Percentiles rank a stretch among this genome's conserved stretches.
Evolutionary conservation across 2,329 filamentous ascomycete species (phyloP).

Genomic region (Pyrenochaeta sp.): DNA sequence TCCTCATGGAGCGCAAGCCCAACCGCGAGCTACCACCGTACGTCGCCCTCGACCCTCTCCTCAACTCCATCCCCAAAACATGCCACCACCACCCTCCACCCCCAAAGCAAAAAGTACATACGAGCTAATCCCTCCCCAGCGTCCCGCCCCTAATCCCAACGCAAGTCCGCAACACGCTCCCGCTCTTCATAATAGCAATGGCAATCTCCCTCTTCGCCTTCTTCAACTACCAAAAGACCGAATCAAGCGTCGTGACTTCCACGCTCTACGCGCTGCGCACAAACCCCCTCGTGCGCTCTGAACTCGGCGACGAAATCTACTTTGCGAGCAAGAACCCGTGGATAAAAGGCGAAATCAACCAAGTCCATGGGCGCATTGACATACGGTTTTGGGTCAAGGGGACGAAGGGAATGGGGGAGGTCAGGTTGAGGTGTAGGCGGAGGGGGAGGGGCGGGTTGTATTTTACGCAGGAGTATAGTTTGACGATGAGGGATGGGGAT

Average conservation of each 20-base stretch:
- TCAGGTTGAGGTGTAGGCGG: slow-evolving; percentile 82
- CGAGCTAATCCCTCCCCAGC: slow-evolving; percentile 19
- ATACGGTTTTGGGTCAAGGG: slow-evolving; percentile 89
- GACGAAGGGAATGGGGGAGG: slow-evolving; percentile 72
- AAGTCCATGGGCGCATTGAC: slow-evolving; percentile 89
- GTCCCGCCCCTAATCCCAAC: slow-evolving; percentile 45
- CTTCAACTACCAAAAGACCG: slow-evolving; percentile 99
- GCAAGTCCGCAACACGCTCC: slow-evolving; percentile 68
- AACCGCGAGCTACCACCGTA: slow-evolving; percentile 49
- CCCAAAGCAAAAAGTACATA: slow-evolving; percentile 1
- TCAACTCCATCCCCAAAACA: background rate
- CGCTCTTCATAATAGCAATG: slow-evolving; percentile 79
- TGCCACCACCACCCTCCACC: background rate
- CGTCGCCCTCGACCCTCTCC: slow-evolving; percentile 2
- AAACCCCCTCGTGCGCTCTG: slow-evolving; percentile 74
- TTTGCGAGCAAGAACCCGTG: slow-evolving; percentile 59
- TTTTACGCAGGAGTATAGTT: slow-evolving; percentile 88
- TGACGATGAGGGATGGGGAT: slow-evolving; percentile 69
- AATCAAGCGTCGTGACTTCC: slow-evolving; percentile 80
- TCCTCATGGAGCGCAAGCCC: slow-evolving; percentile 42
- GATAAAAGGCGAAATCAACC: slow-evolving; percentile 78
- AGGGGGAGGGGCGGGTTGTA: slow-evolving; percentile 75
- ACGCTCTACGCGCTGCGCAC: slow-evolving; percentile 93
- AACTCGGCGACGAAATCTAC: slow-evolving; percentile 76
- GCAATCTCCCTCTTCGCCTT: slow-evolving; percentile 79